phyloP scores from a whole-genome alignment of 2,329 filamentous ascomycete genomes.

The Claviceps paspali region DNA sequence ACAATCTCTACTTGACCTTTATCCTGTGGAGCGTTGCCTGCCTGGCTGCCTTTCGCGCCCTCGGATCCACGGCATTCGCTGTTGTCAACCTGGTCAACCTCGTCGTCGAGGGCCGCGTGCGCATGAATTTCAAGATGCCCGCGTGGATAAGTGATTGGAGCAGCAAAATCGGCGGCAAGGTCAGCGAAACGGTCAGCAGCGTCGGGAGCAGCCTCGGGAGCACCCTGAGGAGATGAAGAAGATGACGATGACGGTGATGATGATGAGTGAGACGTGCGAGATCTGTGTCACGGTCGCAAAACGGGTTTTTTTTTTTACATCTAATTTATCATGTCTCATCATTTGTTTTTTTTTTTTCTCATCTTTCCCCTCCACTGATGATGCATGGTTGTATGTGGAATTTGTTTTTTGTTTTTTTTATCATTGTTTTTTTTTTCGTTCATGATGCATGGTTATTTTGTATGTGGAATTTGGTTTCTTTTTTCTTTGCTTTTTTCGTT shows the following conservation, averaged over 20 bases:
- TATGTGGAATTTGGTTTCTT: too few relatives aligned
- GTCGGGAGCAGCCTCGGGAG: constrained; percentile 23
- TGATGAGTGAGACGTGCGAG: too few relatives aligned
- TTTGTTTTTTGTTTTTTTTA: too few relatives aligned
- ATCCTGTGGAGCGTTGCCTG: constrained; percentile 84
- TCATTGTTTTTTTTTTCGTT: too few relatives aligned
- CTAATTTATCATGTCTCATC: too few relatives aligned
- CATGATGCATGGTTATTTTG: too few relatives aligned
- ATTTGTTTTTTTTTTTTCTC: too few relatives aligned
- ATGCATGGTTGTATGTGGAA: too few relatives aligned
- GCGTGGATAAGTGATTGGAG: constrained; percentile 29
- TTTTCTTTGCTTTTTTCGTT: too few relatives aligned
- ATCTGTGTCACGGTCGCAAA: too few relatives aligned
- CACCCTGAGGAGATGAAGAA: constrained; percentile 14
- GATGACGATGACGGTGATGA: not conserved
- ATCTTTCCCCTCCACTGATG: too few relatives aligned
- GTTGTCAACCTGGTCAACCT: constrained; percentile 73
- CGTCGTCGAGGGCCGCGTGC: constrained; percentile 70
- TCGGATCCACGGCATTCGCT: constrained; percentile 69
- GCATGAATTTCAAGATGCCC: constrained; percentile 35
- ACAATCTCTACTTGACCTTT: constrained; percentile 84
- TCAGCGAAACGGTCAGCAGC: constrained; percentile 10
- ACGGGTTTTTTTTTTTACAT: too few relatives aligned
- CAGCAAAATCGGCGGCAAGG: constrained; percentile 29
- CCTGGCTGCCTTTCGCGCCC: constrained; percentile 72